Percentiles rank a stretch among this genome's conserved stretches.
Conservation (phyloP, 768 basidiomycete genomes). For the Mycena indigotica region DNA sequence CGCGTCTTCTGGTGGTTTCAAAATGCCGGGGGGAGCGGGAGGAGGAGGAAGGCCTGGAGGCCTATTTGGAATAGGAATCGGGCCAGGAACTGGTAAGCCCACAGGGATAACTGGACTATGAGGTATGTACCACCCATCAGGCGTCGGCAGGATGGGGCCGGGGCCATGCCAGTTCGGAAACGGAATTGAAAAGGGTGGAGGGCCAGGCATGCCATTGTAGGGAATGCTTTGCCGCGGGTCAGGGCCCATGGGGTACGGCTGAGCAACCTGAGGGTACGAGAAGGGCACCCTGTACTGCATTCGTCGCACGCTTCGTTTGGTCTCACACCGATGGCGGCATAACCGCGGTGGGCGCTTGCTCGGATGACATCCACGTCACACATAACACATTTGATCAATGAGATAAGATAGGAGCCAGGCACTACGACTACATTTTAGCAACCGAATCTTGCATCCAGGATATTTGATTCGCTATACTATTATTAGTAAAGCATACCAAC, state of each 20-base stretch:
- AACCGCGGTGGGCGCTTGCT: not conserved
- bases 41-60: slow-evolving; percentile 1
- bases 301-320: not conserved
- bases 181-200: not conserved
- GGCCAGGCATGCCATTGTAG: not conserved
- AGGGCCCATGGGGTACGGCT: not conserved
- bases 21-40: not conserved
- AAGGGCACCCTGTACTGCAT: not conserved
- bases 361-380: not conserved
- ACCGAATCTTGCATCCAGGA: not conserved
- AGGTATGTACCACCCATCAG: slow-evolving; percentile 22
- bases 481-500: not conserved
- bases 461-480: not conserved
- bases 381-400: not conserved
- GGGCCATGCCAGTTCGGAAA: not conserved
- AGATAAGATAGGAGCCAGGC: not conserved
- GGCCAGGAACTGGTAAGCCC: not conserved
- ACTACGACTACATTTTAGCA: not conserved
- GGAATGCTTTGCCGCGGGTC: not conserved
- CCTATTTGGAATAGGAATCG: not conserved
- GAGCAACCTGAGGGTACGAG: not conserved
- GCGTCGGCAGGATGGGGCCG: slow-evolving; percentile 1
- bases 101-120: not conserved
- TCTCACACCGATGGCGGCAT: not conserved
- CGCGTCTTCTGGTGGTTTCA: slow-evolving; percentile 1